Conservation (phyloP, 2,329 filamentous ascomycete genomes). For the Ophiostoma quercus region DNA sequence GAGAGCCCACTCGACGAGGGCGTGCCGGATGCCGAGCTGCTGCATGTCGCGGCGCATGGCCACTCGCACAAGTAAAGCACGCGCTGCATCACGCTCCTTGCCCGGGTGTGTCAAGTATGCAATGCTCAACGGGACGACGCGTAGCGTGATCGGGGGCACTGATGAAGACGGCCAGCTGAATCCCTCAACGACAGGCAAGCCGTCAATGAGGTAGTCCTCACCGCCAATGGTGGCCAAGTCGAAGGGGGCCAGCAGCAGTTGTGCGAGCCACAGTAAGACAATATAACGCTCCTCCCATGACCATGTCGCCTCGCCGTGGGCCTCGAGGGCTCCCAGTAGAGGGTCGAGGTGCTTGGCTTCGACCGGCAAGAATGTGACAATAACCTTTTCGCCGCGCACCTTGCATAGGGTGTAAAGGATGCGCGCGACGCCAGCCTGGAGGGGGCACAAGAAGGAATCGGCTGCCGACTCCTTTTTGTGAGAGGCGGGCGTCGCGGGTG, state of each 20-base stretch:
- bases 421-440: conserved; percentile 67
- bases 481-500: not conserved
- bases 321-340: conserved; percentile 69
- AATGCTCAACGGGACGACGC: conserved; percentile 66
- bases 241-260: conserved; percentile 80
- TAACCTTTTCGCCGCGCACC: conserved; percentile 85
- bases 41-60: conserved; percentile 88
- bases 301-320: conserved; percentile 38
- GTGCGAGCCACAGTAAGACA: conserved; percentile 79
- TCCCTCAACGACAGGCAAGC: conserved; percentile 40
- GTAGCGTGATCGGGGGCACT: conserved; percentile 63
- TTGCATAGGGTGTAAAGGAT: conserved; percentile 91
- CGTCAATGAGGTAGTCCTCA: conserved; percentile 30
- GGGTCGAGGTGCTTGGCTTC: conserved; percentile 81
- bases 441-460: conserved; percentile 45
- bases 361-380: conserved; percentile 84
- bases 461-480: conserved; percentile 29
- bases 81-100: conserved; percentile 88
- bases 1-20: conserved; percentile 67
- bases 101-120: conserved; percentile 68
- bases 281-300: conserved; percentile 88
- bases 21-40: conserved; percentile 61
- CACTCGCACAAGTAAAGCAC: conserved; percentile 71
- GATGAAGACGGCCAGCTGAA: conserved; percentile 50
- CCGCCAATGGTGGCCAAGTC: conserved; percentile 69